Evolutionary conservation across 2,329 filamentous ascomycete genomes (phyloP).

Genomic region (Apiospora pterosperma): DNA sequence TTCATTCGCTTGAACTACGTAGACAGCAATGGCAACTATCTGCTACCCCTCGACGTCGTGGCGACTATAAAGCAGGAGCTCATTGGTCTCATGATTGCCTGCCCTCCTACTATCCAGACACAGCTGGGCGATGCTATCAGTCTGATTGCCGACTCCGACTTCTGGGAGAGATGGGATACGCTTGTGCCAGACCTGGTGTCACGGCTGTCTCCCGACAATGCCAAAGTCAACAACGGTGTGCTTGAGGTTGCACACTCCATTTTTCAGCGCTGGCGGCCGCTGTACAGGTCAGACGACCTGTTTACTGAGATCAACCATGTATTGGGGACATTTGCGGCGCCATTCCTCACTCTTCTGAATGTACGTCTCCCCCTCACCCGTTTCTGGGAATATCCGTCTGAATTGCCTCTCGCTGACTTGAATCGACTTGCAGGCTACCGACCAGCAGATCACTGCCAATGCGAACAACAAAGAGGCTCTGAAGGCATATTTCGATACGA

Average conservation of each 20-base stretch:
- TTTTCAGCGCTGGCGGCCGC: constrained; percentile 90
- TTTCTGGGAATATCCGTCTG: background rate
- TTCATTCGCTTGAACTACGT: constrained; percentile 94
- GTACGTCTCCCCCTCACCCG: constrained; percentile 40
- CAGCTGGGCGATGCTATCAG: constrained; percentile 97
- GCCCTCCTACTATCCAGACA: constrained; percentile 81
- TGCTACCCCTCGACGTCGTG: constrained; percentile 79
- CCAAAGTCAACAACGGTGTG: constrained; percentile 86
- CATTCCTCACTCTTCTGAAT: constrained; percentile 77
- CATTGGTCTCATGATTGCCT: constrained; percentile 93
- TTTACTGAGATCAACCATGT: constrained; percentile 98
- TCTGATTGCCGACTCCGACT: constrained; percentile 96
- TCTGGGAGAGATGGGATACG: constrained; percentile 96
- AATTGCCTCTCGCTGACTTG: background rate
- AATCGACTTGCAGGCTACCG: constrained; percentile 51
- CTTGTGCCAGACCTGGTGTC: constrained; percentile 89
- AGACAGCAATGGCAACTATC: constrained; percentile 77
- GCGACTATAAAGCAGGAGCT: constrained; percentile 89
- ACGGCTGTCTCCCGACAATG: constrained; percentile 77
- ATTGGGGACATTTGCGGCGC: constrained; percentile 74
- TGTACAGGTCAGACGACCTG: constrained; percentile 89
- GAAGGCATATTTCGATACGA: constrained; percentile 74
- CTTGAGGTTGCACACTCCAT: constrained; percentile 97
- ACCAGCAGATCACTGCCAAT: constrained; percentile 70
- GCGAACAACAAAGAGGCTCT: constrained; percentile 71